Evolutionary conservation across 2,329 filamentous ascomycete species (phyloP).

Genomic region (Raffaelea deltoideospora): DNA sequence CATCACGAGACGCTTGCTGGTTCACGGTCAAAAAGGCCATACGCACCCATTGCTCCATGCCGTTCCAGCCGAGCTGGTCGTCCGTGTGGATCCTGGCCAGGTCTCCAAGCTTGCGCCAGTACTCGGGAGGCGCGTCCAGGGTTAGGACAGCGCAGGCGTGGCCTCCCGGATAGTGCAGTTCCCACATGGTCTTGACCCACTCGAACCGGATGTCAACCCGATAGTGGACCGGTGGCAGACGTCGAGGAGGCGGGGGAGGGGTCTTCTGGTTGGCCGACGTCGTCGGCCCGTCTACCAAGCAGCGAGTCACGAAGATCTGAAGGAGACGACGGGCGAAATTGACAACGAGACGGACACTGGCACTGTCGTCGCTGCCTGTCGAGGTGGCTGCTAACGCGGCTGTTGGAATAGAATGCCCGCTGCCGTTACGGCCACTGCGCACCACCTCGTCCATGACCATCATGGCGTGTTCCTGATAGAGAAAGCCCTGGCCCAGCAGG

Average conservation of each 20-base stretch:
- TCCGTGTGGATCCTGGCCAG: slow-evolving; percentile 18
- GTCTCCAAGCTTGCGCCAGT: slow-evolving; percentile 24
- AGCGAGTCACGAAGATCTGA: slow-evolving; percentile 3
- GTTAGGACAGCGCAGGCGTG: slow-evolving; percentile 28
- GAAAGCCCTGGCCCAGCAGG: slow-evolving; percentile 46
- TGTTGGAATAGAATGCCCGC: no score
- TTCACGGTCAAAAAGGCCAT: slow-evolving; percentile 28
- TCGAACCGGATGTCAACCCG: slow-evolving; percentile 28
- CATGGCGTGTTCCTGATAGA: slow-evolving; percentile 38
- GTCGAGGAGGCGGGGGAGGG: no score
- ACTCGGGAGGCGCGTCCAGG: slow-evolving; percentile 31
- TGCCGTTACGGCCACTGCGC: neutral
- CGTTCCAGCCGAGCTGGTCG: slow-evolving; percentile 21
- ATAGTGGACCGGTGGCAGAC: slow-evolving; percentile 18
- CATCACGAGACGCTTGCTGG: slow-evolving; percentile 14
- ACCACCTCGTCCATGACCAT: slow-evolving; percentile 38
- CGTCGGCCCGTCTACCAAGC: no score
- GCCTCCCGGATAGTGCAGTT: slow-evolving; percentile 16
- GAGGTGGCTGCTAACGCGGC: no score
- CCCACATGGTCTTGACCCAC: slow-evolving; percentile 29
- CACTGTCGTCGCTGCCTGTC: neutral
- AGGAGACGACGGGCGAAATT: slow-evolving; percentile 4
- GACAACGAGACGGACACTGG: slow-evolving; percentile 11
- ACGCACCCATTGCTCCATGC: slow-evolving; percentile 31
- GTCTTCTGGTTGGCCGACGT: no score